phyloP scores from a whole-genome alignment of 73 alveolate genomes.

The Symbiodinium natans region DNA sequence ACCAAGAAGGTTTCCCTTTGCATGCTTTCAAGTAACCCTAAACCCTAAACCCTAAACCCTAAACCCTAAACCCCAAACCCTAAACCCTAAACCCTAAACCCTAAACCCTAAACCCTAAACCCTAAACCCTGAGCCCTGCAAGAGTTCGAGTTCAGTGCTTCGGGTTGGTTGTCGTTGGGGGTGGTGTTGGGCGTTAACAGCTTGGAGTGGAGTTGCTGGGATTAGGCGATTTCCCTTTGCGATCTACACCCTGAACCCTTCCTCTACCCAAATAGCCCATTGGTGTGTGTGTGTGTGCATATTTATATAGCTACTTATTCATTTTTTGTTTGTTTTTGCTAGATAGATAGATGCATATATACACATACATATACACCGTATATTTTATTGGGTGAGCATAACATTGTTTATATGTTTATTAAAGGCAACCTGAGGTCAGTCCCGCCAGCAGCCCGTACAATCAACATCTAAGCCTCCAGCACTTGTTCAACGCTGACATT shows the following conservation, averaged over 20 bases:
- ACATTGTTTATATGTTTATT: neutral
- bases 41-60: neutral
- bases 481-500: too few relatives aligned
- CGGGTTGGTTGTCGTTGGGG: neutral
- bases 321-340: neutral
- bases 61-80: neutral
- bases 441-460: neutral
- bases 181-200: neutral
- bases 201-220: neutral
- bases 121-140: neutral
- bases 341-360: neutral
- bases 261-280: neutral
- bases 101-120: neutral
- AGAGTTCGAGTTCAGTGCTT: too few relatives aligned
- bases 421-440: neutral
- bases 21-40: too few relatives aligned
- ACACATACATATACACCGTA: neutral
- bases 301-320: neutral
- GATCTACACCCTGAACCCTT: neutral
- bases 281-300: neutral
- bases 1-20: too few relatives aligned
- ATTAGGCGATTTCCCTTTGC: too few relatives aligned
- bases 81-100: neutral
- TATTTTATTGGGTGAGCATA: too few relatives aligned
- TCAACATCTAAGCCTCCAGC: too few relatives aligned